These are phyloP conservation scores for Metschnikowia orientalis DNA, from an alignment of 805 yeast genomes.

Conservation along the genomic window DNA sequence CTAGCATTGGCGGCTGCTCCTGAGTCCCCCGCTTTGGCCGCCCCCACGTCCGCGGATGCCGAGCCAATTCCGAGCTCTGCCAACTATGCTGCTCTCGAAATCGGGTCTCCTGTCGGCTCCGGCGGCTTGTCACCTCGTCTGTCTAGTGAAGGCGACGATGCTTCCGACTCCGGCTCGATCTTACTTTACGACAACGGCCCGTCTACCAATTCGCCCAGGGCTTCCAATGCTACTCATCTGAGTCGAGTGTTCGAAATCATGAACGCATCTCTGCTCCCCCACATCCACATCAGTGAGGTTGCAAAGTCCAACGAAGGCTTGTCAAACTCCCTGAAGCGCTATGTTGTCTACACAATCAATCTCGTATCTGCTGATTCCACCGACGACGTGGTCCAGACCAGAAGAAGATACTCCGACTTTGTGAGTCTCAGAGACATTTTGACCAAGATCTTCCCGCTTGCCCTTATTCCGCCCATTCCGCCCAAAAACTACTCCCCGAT, in stretches of 20 bases:
- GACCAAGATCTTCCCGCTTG: slow-evolving; percentile 69
- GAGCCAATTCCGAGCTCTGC: too few species aligned
- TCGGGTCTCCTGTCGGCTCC: too few species aligned
- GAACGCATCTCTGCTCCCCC: slow-evolving; percentile 25
- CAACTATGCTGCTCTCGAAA: too few species aligned
- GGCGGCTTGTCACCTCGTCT: too few species aligned
- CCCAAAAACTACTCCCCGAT: slow-evolving; percentile 40
- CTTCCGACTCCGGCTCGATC: slow-evolving; percentile 27
- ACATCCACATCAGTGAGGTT: slow-evolving; percentile 64
- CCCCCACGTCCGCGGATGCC: too few species aligned
- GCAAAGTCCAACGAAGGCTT: slow-evolving; percentile 77
- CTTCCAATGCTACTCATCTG: slow-evolving; percentile 30
- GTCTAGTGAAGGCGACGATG: slow-evolving; percentile 7
- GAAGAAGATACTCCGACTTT: slow-evolving; percentile 89
- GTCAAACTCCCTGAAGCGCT: slow-evolving; percentile 56
- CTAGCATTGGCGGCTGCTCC: too few species aligned
- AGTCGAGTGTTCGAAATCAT: slow-evolving; percentile 36
- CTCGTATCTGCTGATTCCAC: slow-evolving; percentile 40
- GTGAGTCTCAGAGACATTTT: slow-evolving; percentile 74
- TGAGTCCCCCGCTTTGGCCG: too few species aligned
- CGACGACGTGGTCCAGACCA: slow-evolving; percentile 48
- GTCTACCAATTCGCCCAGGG: slow-evolving; percentile 12
- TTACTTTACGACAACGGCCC: slow-evolving; percentile 22
- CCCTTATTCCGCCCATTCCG: slow-evolving; percentile 91
- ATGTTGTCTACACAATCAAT: slow-evolving; percentile 77